A percentile compares a stretch with the other conserved stretches of the same genome.
Conservation (phyloP, 2,329 filamentous ascomycete genomes). For the Paecilomyces dactylethromorphus region DNA sequence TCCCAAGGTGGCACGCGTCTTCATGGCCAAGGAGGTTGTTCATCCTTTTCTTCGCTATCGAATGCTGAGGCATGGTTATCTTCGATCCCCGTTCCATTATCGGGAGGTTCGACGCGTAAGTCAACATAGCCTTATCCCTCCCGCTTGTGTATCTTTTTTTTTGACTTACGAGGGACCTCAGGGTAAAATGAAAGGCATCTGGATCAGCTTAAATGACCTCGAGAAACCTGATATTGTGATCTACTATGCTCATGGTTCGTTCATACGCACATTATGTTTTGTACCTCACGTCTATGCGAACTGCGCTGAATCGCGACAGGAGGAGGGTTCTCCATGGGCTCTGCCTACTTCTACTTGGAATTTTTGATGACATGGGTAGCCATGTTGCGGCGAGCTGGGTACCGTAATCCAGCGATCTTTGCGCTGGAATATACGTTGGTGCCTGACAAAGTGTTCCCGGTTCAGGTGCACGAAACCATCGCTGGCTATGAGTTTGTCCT, state of each 20-base stretch:
- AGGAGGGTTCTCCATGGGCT: slow-evolving; percentile 79
- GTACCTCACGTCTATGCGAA: background rate
- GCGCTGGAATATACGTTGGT: slow-evolving; percentile 74
- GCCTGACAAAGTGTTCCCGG: slow-evolving; percentile 65
- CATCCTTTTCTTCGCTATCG: slow-evolving; percentile 70
- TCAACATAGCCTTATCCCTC: background rate
- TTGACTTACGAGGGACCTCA: slow-evolving; percentile 9
- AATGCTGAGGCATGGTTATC: slow-evolving; percentile 65
- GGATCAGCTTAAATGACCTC: slow-evolving; percentile 58
- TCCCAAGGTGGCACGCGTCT: slow-evolving; percentile 62
- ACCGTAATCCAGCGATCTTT: slow-evolving; percentile 72
- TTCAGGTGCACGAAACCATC: slow-evolving; percentile 63
- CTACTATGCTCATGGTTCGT: slow-evolving; percentile 70
- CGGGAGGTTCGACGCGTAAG: slow-evolving; percentile 50
- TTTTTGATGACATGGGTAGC: slow-evolving; percentile 68
- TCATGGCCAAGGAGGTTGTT: slow-evolving; percentile 68
- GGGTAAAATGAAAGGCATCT: slow-evolving; percentile 57
- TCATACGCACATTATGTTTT: background rate
- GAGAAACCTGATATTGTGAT: slow-evolving; percentile 67
- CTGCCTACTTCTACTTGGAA: slow-evolving; percentile 76
- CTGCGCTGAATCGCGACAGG: slow-evolving; percentile 38
- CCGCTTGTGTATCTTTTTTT: background rate
- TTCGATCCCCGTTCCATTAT: slow-evolving; percentile 59
- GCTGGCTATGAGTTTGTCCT: slow-evolving; percentile 61
- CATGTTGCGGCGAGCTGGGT: slow-evolving; percentile 59